A percentile compares a stretch with the other conserved stretches of the same genome.
Evolutionary conservation across 202 grass and related monocot genomes (phyloP).

Genomic region (Brachypodium distachyon): DNA sequence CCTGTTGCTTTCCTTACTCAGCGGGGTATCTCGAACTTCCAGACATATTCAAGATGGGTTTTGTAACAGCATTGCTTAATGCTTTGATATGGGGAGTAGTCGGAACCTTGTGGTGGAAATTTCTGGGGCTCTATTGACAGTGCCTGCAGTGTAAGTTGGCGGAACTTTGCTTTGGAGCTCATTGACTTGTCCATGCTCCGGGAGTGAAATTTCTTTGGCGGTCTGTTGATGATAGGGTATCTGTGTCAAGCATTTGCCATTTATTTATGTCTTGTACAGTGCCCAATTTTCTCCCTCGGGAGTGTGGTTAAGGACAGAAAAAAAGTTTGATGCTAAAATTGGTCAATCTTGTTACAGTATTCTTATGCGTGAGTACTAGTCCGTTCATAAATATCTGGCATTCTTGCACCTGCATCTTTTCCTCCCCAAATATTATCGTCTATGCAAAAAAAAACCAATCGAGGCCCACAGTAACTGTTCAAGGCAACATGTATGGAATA

Average conservation of each 20-base stretch:
- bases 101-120: conserved; percentile 91
- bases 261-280: neutral
- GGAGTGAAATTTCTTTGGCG: neutral
- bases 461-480: neutral
- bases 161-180: neutral
- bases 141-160: neutral
- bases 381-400: neutral
- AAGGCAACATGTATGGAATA: neutral
- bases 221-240: neutral
- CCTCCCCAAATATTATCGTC: neutral
- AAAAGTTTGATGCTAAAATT: neutral
- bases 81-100: conserved; percentile 65
- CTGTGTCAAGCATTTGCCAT: neutral
- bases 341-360: neutral
- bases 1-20: conserved; percentile 28
- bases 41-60: conserved; percentile 76
- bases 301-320: neutral
- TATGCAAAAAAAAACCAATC: neutral
- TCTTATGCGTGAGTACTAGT: neutral
- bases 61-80: conserved; percentile 65
- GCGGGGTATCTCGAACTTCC: conserved; percentile 88
- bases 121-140: conserved; percentile 76
- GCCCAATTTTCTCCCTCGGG: neutral
- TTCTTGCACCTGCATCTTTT: neutral
- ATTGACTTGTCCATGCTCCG: neutral